Evolutionary conservation across 495 filamentous ascomycete species (phyloP), one percentile per base, ranked within the genome.

Genomic region (Daldinia loculata): DNA sequence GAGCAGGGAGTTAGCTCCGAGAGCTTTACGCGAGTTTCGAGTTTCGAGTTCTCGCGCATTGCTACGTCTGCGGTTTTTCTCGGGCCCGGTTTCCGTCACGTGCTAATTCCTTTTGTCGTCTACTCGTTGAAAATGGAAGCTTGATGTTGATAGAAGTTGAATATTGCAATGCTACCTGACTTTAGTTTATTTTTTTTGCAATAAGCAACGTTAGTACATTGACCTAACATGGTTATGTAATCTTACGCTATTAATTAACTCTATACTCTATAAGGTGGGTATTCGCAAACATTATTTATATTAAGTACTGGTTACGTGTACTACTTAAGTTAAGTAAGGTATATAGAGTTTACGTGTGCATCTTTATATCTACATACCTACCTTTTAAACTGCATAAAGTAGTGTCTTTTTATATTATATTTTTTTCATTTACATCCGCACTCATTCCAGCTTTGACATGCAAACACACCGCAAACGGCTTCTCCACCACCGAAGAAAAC

Each of bases 201-300:
- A 32, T 32, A 41, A 41, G 15, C 4, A 7, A 17, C 6, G 6
- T 41, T 8, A 17, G 2, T 1, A 41, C 7, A 41, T 17, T 41
- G 6, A 41, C 15, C n/a, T 41, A 17, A 41, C 15, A 19, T 48
- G 17, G 8, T 19, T 48, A 48, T 22, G n/a, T 48, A 48, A 48
- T 48, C n/a, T 48, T 48, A 17, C 19, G n/a, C 43, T 24, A 45
- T 45, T 11, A 45, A 22, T 22, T 45, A 45, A 24, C 19, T 48
- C 43, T 45, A 45, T 45, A 45, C 41, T 45, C 41, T 48, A 48
- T 48, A 48, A 2, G 43, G 43, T 48, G 43, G 43, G 43, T 48
- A 48, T 48, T 48, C 6, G 43, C 43, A 48, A 48, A 22, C 17
- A 48, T 24, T 48, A 43, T 17, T 17, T 1, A 26, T 26, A 43